Evolutionary conservation across 257 asterid genomes (phyloP).

Genomic region (Solanum commersonii): DNA sequence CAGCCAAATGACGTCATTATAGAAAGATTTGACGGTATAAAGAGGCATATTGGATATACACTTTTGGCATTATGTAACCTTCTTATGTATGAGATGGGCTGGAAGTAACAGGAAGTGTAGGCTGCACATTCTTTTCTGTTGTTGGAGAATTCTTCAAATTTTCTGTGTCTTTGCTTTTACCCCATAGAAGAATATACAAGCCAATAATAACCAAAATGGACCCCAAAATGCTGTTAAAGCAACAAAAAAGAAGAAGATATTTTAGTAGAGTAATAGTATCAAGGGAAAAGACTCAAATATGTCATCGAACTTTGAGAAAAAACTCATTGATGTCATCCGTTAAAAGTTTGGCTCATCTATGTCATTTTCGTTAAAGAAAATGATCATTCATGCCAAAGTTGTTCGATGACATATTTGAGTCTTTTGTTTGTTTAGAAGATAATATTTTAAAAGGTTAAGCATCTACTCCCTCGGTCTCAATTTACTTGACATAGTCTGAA

Average conservation of each 20-base stretch:
- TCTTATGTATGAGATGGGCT: not conserved
- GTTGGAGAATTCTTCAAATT: slow-evolving; percentile 4
- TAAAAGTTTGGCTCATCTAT: too few relatives aligned
- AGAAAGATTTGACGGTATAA: not conserved
- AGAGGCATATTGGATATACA: not conserved
- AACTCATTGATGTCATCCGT: not conserved
- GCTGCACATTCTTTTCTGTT: slow-evolving; percentile 9
- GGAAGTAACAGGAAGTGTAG: not conserved
- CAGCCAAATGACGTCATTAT: not conserved
- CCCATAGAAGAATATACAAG: slow-evolving; percentile 68
- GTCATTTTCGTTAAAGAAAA: too few relatives aligned
- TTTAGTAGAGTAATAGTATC: not conserved
- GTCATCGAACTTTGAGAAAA: too few relatives aligned
- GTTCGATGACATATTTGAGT: not conserved
- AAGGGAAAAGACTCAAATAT: too few relatives aligned
- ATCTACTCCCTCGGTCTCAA: not conserved
- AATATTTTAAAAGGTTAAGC: not conserved
- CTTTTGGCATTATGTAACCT: not conserved
- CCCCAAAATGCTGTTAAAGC: slow-evolving; percentile 49
- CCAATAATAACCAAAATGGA: slow-evolving; percentile 53
- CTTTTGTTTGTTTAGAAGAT: not conserved
- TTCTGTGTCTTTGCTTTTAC: slow-evolving; percentile 47
- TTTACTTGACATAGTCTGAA: not conserved
- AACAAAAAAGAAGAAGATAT: not conserved
- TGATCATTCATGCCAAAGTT: fast-evolving